phyloP scores from a whole-genome alignment of 148 eudicot species.

The Chenopodium formosanum region DNA sequence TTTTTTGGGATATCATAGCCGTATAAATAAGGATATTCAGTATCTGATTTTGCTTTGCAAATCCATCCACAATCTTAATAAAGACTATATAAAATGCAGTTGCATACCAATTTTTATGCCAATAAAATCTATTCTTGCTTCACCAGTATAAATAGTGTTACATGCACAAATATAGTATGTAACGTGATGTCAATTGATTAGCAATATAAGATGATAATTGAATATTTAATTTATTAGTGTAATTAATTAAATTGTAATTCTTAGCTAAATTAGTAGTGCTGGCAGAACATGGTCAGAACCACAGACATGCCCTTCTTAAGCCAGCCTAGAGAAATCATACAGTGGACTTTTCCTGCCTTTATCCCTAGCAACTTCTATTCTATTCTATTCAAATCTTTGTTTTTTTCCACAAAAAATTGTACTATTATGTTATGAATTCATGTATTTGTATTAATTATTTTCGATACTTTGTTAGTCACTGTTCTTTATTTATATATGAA shows the following conservation, averaged over 20 bases:
- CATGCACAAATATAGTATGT: not conserved
- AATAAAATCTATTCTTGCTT: not conserved
- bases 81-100: not conserved
- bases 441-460: not conserved
- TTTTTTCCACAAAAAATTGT: not conserved
- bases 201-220: no score
- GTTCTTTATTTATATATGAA: not conserved
- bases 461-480: not conserved
- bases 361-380: not conserved
- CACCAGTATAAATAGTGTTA: not conserved
- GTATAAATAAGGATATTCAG: not conserved
- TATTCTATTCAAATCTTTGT: no score
- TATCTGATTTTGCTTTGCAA: conserved; percentile 16
- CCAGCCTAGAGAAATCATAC: conserved; percentile 21
- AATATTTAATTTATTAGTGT: not conserved
- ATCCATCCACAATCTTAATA: conserved; percentile 10
- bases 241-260: not conserved
- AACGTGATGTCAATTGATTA: not conserved
- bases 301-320: conserved; percentile 19
- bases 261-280: conserved; percentile 12
- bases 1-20: conserved; percentile 8
- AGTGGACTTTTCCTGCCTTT: not conserved
- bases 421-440: not conserved
- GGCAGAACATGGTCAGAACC: conserved; percentile 21
- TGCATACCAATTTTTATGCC: not conserved